Conservation (phyloP, 192 early-diverging fungal genomes). For the Rhizoclosmatium sp. region DNA sequence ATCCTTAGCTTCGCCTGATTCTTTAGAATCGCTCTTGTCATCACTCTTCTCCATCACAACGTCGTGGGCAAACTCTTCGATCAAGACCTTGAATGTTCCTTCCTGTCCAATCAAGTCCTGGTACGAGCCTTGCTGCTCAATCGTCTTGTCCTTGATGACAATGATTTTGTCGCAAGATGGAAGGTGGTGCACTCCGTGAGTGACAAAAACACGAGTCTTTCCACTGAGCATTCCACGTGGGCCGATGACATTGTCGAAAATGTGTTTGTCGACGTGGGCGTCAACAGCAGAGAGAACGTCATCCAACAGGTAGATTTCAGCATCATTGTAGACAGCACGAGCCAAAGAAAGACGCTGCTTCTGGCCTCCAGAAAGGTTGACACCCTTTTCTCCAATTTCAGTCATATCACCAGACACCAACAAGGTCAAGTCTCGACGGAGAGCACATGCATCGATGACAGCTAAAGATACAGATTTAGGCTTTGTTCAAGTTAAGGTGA, state of each 20-base stretch:
- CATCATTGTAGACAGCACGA: conserved; percentile 45
- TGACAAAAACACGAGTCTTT: conserved; percentile 46
- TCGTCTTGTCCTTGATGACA: conserved; percentile 47
- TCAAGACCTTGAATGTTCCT: conserved; percentile 23
- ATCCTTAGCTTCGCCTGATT: neutral
- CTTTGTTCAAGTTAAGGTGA: neutral
- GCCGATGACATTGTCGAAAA: conserved; percentile 41
- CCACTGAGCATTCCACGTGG: conserved; percentile 31
- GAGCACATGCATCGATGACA: conserved; percentile 66
- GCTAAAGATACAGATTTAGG: conserved; percentile 46
- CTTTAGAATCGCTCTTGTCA: neutral
- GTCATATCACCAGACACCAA: conserved; percentile 65
- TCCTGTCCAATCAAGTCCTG: conserved; percentile 35
- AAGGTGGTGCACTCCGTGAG: conserved; percentile 46
- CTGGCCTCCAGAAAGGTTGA: conserved; percentile 73
- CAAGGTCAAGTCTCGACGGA: conserved; percentile 67
- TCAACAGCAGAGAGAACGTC: conserved; percentile 76
- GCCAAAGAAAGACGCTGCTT: conserved; percentile 76
- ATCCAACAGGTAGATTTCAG: conserved; percentile 76
- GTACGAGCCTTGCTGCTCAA: conserved; percentile 48
- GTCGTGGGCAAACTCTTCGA: conserved; percentile 29
- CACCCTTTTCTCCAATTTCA: conserved; percentile 53
- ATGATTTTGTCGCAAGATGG: conserved; percentile 38
- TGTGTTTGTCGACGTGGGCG: conserved; percentile 39
- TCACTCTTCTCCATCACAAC: neutral